A percentile compares a stretch with the other conserved stretches of the same genome.
Conservation (phyloP, 2,329 filamentous ascomycete species). For the Fusarium fujikuroi region DNA sequence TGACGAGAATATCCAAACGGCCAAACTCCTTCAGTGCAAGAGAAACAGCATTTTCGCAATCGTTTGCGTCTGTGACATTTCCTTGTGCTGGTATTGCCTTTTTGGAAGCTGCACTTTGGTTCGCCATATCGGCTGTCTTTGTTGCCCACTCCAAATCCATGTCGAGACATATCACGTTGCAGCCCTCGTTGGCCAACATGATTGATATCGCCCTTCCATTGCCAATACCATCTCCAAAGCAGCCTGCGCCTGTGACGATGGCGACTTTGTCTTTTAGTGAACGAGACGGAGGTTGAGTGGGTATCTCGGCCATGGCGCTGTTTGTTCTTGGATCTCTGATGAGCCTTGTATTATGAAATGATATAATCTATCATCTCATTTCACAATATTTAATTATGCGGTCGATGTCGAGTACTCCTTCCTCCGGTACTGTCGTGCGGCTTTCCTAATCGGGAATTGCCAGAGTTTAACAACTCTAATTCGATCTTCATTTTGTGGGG, state of each 20-base stretch:
- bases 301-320: slow-evolving; percentile 13
- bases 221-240: slow-evolving; percentile 66
- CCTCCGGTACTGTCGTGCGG: neutral
- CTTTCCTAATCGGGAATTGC: slow-evolving; percentile 9
- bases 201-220: slow-evolving; percentile 69
- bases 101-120: slow-evolving; percentile 51
- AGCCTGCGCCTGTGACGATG: slow-evolving; percentile 70
- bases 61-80: slow-evolving; percentile 64
- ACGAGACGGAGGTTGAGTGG: slow-evolving; percentile 21
- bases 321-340: neutral
- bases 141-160: slow-evolving; percentile 59
- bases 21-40: slow-evolving; percentile 61
- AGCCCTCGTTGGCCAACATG: slow-evolving; percentile 68
- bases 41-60: slow-evolving; percentile 59
- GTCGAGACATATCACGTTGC: slow-evolving; percentile 69
- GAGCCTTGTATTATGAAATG: neutral
- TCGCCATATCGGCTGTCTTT: slow-evolving; percentile 64
- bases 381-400: neutral
- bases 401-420: neutral
- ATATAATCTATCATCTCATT: neutral
- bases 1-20: slow-evolving; percentile 70
- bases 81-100: slow-evolving; percentile 56
- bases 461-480: neutral
- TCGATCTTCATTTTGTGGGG: neutral
- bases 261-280: slow-evolving; percentile 52